phyloP scores from a whole-genome alignment of 257 asterid genomes.

The Solanum pennellii region DNA sequence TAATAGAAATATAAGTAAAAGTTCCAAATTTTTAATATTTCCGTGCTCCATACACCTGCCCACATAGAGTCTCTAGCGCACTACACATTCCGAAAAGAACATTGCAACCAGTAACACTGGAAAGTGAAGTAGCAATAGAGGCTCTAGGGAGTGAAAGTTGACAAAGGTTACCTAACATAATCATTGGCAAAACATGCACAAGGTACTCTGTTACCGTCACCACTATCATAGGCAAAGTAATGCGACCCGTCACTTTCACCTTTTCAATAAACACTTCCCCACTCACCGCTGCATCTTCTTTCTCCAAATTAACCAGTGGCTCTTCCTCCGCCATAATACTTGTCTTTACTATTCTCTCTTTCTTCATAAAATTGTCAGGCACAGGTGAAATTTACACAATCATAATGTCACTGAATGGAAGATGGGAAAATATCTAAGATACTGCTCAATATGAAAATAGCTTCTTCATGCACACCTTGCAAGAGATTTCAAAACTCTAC shows the following conservation, averaged over 20 bases:
- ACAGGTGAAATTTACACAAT: constrained; percentile 37
- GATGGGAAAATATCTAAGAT: constrained; percentile 49
- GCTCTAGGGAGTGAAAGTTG: constrained; percentile 40
- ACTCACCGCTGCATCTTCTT: not conserved
- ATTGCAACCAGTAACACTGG: constrained; percentile 47
- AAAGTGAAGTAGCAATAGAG: constrained; percentile 46
- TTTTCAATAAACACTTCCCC: constrained; percentile 19
- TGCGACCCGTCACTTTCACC: constrained; percentile 28
- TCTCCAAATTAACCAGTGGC: not conserved
- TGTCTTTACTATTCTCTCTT: too few relatives aligned
- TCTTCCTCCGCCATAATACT: not conserved
- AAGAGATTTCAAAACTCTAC: not conserved
- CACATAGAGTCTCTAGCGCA: constrained; percentile 80
- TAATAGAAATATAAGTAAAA: constrained; percentile 17
- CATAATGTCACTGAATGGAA: constrained; percentile 60
- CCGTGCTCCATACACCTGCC: constrained; percentile 81
- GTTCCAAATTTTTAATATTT: constrained; percentile 53
- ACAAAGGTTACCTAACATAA: constrained; percentile 49
- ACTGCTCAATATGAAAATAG: constrained; percentile 42
- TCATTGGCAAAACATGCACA: constrained; percentile 32
- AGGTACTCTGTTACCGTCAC: constrained; percentile 48
- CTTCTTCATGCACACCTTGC: constrained; percentile 52
- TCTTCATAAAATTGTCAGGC: too few relatives aligned
- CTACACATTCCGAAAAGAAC: constrained; percentile 60
- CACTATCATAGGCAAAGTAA: constrained; percentile 63